These are phyloP conservation scores for Candida palmyrensis DNA, from an alignment of 805 yeast genomes.

Conservation along the genomic window DNA sequence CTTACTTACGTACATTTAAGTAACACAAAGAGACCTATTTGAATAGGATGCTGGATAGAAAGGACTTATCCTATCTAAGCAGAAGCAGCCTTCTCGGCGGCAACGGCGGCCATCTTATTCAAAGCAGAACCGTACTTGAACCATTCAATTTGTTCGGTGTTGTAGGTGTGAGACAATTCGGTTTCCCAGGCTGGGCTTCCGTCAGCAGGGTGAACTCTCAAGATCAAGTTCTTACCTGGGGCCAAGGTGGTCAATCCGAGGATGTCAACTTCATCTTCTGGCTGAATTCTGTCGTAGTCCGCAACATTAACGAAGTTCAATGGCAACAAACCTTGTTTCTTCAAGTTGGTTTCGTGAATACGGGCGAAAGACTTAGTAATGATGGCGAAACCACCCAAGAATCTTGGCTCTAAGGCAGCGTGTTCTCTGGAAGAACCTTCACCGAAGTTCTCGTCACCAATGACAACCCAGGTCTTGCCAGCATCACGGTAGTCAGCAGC, in stretches of 20 bases:
- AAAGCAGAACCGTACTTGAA: conserved; percentile 98
- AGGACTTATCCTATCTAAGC: too few species aligned
- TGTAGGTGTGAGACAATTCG: conserved; percentile 93
- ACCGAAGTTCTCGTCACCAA: conserved; percentile 98
- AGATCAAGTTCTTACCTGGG: conserved; percentile 85
- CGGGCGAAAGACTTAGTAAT: conserved; percentile 97
- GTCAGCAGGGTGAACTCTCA: conserved; percentile 68
- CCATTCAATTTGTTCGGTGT: conserved; percentile 96
- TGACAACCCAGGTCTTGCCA: conserved; percentile 93
- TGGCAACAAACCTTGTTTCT: conserved; percentile 98
- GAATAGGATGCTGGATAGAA: too few species aligned
- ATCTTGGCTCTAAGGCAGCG: conserved; percentile 99
- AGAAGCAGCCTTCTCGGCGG: not conserved
- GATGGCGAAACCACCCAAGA: conserved; percentile 96
- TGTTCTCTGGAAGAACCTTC: conserved; percentile 99
- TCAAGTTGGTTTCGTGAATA: conserved; percentile 98
- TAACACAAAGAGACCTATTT: too few species aligned
- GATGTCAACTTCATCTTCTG: conserved; percentile 85
- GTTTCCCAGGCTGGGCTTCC: conserved; percentile 82
- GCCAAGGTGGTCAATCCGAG: conserved; percentile 79
- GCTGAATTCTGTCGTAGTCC: conserved; percentile 91
- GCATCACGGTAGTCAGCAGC: conserved; percentile 92
- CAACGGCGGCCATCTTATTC: conserved; percentile 75
- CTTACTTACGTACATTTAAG: too few species aligned
- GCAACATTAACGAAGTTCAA: conserved; percentile 85